Base-by-base conservation (phyloP, 208 protist genomes). In the Blechomonas ayalai region DNA sequence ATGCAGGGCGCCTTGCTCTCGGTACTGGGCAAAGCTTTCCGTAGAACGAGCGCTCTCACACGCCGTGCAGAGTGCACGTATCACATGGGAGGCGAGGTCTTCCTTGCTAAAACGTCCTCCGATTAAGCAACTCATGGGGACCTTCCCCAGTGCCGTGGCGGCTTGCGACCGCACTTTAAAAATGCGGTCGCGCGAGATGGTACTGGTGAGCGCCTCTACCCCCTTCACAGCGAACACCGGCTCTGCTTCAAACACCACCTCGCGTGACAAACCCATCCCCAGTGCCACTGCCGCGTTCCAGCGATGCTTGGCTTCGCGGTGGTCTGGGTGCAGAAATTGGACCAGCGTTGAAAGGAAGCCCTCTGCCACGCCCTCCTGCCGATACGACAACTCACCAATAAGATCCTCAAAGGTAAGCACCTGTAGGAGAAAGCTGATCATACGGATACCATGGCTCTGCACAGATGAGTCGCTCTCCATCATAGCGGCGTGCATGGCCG, bases 111-210 rank as follows among this genome's bases (percentile, higher is more conserved):
- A 74, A 20, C 44, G 39, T 7, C 59, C 67, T 2, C 60, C 38
- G 29, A 37, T 39, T 16, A 75, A 43, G 34, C 19, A 24, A 18
- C 15, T 6, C 44, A 48, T 32, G 3, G 52, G 48, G 8, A 72
- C 33, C 23, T 51, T 59, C 1, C 46, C 67, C 7, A 92, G 58
- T 4, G 83, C 74, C 2, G 27, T 50, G 4, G 76, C 83, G 12
- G 79, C 79, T 52, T 83, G 79, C n/a, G 73, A 84, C 46, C 79
- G 78, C 15, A 92, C 83, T 45, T 92, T 92, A 51, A 84, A 86
- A 26, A 80, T 82, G 35, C 67, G 61, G 24, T 92, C 83, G 10
- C 59, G 57, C 36, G 67, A 52, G 3, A 87, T 60, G 4, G 73
- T 41, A 10, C 59, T 55, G 32, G 51, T 67, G 9, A 92, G 65